Evolutionary conservation across 805 yeast species (phyloP), one percentile per base, ranked within the genome.

Genomic region (Hanseniaspora meyeri): DNA sequence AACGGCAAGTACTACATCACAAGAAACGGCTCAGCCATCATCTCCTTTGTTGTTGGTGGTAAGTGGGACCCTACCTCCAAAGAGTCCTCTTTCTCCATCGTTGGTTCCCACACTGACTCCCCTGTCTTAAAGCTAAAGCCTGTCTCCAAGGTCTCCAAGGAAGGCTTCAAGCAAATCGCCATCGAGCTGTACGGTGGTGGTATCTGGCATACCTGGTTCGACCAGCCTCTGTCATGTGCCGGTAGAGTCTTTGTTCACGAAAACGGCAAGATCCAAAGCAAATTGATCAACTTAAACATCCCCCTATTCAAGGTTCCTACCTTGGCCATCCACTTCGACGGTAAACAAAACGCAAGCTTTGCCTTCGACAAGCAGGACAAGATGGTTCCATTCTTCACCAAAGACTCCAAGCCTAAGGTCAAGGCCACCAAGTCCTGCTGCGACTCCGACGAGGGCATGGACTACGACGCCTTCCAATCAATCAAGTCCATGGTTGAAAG

Each of bases 171-270:
- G 56, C 96, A 90, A 68, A 81, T 93, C 19, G 97, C 96, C 40
- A 95, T 93, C 10, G 97, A 93, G 69, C 79, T 83, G 51, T 91
- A 91, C 65, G 97, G 98, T 57, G 97, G 97, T 38, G 93, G 96
- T 51, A 82, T 90, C 56, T 93, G 97, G 81, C 96, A 87, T 66
- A 80, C 96, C 5, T 91, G 97, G 97, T 91, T 93, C 65, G 98
- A 91, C 68, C 80, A 97, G 59, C 97, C 91, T 68, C 76, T 93
- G 62, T 77, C 91, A 40, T 73, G 89, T 59, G 97, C 97, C 9
- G 98, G 98, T 16, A 76, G 97, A 62, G 95, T 91, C 1, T 83
- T 83, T 66, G 84, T 87, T 17, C 75, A 71, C 43, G 76, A 76
- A 37, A 64, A 66, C 17, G 70, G 67, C 5, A 59, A 65, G 24